These are phyloP conservation scores for Alternaria triticimaculans DNA, from an alignment of 2,329 filamentous ascomycete species.

Conservation along the genomic window DNA sequence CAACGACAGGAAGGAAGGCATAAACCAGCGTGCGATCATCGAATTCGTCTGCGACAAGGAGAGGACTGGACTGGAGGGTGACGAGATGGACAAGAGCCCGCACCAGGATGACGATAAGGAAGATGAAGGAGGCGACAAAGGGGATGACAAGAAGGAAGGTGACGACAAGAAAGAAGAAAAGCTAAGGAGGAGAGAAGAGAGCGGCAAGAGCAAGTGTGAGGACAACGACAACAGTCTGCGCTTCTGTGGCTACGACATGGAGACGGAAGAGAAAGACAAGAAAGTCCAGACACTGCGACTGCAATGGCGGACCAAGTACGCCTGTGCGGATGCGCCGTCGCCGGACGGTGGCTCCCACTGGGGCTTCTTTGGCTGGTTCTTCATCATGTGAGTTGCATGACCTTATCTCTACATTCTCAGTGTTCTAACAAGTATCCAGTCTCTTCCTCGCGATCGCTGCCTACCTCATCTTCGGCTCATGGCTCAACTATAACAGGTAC, in stretches of 20 bases:
- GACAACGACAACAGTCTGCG: slow-evolving; percentile 64
- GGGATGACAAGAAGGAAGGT: slow-evolving; percentile 24
- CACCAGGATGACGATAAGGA: slow-evolving; percentile 60
- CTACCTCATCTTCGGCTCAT: slow-evolving; percentile 97
- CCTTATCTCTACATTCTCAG: not conserved
- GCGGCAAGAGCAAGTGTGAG: slow-evolving; percentile 46
- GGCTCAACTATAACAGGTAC: slow-evolving; percentile 98
- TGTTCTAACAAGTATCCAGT: slow-evolving; percentile 54
- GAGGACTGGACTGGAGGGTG: slow-evolving; percentile 73
- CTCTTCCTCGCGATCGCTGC: slow-evolving; percentile 83
- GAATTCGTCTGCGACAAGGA: slow-evolving; percentile 83
- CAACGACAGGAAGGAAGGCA: slow-evolving; percentile 55
- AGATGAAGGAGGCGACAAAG: slow-evolving; percentile 45
- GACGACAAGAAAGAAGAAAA: slow-evolving; percentile 27
- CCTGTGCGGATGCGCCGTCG: slow-evolving; percentile 63
- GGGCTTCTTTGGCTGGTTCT: slow-evolving; percentile 98
- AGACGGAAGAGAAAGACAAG: slow-evolving; percentile 56
- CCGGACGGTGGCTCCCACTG: slow-evolving; percentile 66
- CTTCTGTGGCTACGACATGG: slow-evolving; percentile 74
- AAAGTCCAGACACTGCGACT: slow-evolving; percentile 70
- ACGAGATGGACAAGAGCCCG: slow-evolving; percentile 66
- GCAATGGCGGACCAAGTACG: slow-evolving; percentile 87
- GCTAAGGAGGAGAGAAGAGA: slow-evolving; percentile 32
- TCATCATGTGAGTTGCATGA: slow-evolving; percentile 75
- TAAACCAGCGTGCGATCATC: slow-evolving; percentile 76